phyloP scores from a whole-genome alignment of 1,284 basidiomycete species.

The Cryptococcus sp. region DNA sequence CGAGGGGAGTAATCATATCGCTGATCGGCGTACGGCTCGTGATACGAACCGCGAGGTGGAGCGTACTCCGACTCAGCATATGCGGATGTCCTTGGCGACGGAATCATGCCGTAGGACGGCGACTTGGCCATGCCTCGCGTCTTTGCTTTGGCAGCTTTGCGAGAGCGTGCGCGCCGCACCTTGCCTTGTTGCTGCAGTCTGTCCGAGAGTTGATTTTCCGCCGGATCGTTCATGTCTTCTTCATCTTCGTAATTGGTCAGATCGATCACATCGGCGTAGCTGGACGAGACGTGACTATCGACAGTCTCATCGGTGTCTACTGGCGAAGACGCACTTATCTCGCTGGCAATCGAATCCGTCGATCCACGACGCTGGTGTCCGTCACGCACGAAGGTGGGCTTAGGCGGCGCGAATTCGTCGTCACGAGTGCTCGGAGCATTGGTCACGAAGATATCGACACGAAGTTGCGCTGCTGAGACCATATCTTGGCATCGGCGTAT shows the following conservation, averaged over 20 bases:
- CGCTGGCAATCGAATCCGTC: conserved; percentile 18
- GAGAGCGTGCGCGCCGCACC: conserved; percentile 62
- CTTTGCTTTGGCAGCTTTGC: conserved; percentile 46
- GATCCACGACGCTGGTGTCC: conserved; percentile 19
- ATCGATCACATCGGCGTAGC: conserved; percentile 62
- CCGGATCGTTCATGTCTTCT: conserved; percentile 68
- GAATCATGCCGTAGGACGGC: conserved; percentile 3
- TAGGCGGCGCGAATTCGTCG: conserved; percentile 56
- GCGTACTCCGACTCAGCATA: conserved; percentile 6
- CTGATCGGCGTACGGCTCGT: conserved; percentile 7
- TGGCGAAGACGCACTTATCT: conserved; percentile 17
- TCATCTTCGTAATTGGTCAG: conserved; percentile 82
- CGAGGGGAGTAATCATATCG: background rate
- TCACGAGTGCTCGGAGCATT: conserved; percentile 48
- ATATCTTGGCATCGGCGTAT: conserved; percentile 69
- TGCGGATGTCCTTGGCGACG: background rate
- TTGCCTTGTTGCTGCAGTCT: conserved; percentile 69
- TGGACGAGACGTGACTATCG: conserved; percentile 23
- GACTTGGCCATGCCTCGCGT: conserved; percentile 11
- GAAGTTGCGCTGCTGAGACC: conserved; percentile 63
- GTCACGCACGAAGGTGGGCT: conserved; percentile 54
- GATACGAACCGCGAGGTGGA: background rate
- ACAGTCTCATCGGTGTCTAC: conserved; percentile 20
- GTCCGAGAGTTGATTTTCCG: conserved; percentile 65
- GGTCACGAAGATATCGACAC: conserved; percentile 80